Conservation (phyloP, 495 filamentous ascomycete species). For the Trichoderma orchidacearum region DNA sequence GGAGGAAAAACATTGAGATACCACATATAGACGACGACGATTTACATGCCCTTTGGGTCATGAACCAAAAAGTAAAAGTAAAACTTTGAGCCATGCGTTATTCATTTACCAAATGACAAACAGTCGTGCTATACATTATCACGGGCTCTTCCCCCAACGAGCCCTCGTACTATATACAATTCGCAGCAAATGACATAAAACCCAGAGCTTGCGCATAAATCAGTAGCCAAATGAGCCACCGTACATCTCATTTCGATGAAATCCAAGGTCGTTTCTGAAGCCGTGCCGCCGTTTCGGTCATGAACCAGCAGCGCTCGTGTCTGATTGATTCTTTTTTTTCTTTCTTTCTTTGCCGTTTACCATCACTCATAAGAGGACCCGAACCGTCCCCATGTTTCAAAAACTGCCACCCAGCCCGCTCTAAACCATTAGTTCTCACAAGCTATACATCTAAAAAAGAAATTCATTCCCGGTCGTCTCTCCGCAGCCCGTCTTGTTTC, state of each 20-base stretch:
- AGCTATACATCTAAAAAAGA: too few species aligned
- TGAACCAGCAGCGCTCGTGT: too few species aligned
- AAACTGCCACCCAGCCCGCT: too few species aligned
- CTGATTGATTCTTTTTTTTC: neutral
- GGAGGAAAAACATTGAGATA: constrained; percentile 7
- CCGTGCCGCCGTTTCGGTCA: too few species aligned
- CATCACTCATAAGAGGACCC: too few species aligned
- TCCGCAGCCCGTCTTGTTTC: too few species aligned
- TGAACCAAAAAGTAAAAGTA: neutral
- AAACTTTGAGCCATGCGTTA: neutral
- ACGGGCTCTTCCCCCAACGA: neutral
- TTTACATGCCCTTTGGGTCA: too few species aligned
- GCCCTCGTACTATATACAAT: neutral
- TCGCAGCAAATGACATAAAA: neutral
- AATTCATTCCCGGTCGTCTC: too few species aligned
- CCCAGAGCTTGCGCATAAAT: neutral
- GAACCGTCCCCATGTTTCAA: too few species aligned
- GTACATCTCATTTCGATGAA: too few species aligned
- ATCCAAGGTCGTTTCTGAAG: too few species aligned
- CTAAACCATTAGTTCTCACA: too few species aligned
- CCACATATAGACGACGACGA: neutral
- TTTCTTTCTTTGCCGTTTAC: neutral
- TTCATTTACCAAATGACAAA: neutral
- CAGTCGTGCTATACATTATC: neutral
- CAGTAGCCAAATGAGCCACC: neutral